Percentiles rank a stretch among this genome's conserved stretches.
Conservation (phyloP, 768 basidiomycete species). For the Neoboletus subvelutipes region DNA sequence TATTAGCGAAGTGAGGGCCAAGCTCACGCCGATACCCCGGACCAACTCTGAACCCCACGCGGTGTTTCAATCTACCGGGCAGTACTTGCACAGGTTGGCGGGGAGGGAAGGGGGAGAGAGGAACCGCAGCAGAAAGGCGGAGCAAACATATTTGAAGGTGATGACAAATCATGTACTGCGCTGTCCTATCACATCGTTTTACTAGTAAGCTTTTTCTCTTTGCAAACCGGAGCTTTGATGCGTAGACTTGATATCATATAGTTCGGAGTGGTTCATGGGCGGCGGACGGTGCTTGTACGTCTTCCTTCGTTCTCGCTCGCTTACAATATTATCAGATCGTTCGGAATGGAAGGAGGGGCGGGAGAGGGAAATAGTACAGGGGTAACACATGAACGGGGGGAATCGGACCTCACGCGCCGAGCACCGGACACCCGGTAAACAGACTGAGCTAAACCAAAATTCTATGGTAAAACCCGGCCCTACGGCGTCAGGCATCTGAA, state of each 20-base stretch:
- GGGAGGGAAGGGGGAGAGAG: not conserved
- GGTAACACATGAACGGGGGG: not conserved
- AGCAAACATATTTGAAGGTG: not conserved
- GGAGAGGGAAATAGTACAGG: not conserved
- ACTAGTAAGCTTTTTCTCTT: not conserved
- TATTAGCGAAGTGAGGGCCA: conserved; percentile 22
- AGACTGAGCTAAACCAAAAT: conserved; percentile 1
- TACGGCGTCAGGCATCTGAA: not conserved
- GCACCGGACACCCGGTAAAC: conserved; percentile 1
- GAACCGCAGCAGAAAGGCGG: not conserved
- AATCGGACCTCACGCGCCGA: not conserved
- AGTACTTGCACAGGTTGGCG: not conserved
- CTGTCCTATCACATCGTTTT: not conserved
- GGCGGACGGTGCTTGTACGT: not conserved
- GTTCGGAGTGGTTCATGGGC: not conserved
- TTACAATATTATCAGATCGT: not conserved
- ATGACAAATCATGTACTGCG: conserved; percentile 5
- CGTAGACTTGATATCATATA: not conserved
- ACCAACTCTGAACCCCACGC: not conserved
- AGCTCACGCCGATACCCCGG: conserved; percentile 14
- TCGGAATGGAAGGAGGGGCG: not conserved
- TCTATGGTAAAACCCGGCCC: not conserved
- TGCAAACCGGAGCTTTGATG: not conserved
- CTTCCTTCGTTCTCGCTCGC: not conserved
- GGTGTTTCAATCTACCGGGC: conserved; percentile 3